phyloP scores from a whole-genome alignment of 805 yeast genomes.

The Lipomyces anomalus region DNA sequence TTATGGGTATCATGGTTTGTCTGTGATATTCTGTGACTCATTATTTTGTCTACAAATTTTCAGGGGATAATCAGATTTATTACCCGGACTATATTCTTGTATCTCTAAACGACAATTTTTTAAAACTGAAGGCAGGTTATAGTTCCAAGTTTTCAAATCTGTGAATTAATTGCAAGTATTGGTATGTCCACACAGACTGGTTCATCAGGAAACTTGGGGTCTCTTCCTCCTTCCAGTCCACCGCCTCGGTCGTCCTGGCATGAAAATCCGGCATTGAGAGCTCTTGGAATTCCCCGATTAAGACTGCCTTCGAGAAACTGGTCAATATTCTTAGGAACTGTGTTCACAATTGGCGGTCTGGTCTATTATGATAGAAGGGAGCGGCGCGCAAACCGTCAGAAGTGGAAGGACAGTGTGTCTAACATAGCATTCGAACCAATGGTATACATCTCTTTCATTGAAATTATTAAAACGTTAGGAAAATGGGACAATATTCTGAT shows the following conservation, averaged over 20 bases:
- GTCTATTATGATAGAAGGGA: constrained; percentile 70
- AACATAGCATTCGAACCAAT: constrained; percentile 47
- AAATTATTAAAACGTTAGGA: constrained; percentile 11
- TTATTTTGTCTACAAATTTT: too few relatives aligned
- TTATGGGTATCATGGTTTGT: too few relatives aligned
- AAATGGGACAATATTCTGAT: background rate
- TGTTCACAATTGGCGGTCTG: constrained; percentile 66
- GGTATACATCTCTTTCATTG: constrained; percentile 12
- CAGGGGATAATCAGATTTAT: too few relatives aligned
- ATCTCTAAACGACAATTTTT: too few relatives aligned
- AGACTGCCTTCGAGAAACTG: constrained; percentile 87
- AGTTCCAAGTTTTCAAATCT: too few relatives aligned
- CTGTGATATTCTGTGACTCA: too few relatives aligned
- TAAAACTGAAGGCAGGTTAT: too few relatives aligned
- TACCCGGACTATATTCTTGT: too few relatives aligned
- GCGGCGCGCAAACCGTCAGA: constrained; percentile 57
- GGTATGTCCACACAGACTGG: too few relatives aligned
- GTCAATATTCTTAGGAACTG: constrained; percentile 77
- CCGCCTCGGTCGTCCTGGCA: background rate
- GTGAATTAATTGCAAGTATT: too few relatives aligned
- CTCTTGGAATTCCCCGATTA: constrained; percentile 76
- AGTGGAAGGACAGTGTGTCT: constrained; percentile 59
- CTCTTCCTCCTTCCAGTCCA: too few relatives aligned
- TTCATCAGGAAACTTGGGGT: too few relatives aligned
- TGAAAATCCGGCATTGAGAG: constrained; percentile 64